Base-by-base conservation (phyloP, 2,329 filamentous ascomycete genomes). In the Neofusicoccum cordaticola region DNA sequence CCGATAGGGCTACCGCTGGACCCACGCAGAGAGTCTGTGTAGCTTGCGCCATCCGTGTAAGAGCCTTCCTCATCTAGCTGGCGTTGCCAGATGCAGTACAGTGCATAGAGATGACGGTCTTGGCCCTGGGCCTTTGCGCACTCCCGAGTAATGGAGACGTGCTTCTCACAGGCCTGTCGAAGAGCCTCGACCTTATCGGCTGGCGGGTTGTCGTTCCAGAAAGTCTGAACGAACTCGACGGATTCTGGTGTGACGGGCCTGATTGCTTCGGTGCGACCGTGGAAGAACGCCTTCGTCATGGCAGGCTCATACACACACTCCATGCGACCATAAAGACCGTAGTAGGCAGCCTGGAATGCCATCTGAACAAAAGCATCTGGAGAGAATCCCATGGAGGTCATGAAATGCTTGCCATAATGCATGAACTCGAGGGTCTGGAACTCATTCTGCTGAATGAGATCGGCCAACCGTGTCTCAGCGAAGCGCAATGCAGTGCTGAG, bases 301-400 rank as follows among this genome's bases (percentile, higher is more conserved):
- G 95, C 94, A 7, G 95, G 95, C 78, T 99, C 95, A 75, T 99
- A 99, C 0, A 93, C 95, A 74, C 92, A 96, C 77, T 98, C 95
- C 1, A 97, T 87, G 4, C 92, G 88, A 2, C 95, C 95, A 71
- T 98, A 99, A 7, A 99, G 84, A 1, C 95, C 95, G 73, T 97
- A 99, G 81, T 99, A 98, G 1, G 95, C 94, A 4, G 94, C 94
- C 77, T 99, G 95, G 81, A 97, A 97, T 0, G 95, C 95, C 94
- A 99, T 98, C 77, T 99, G 95, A 19, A 99, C 91, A 74, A 97
- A 99, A 0, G 95, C 95, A 75, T 98, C 95, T 0, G 95, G 94
- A 0, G 94, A 98, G 78, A 98, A 96, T 7, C 94, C 94, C 89
- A 96, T 96, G 0, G 90, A 92, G 0, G 93, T 98, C 78, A 99